Evolutionary conservation across 2,329 filamentous ascomycete species (phyloP).

Genomic region (Cladosporium sphaerospermum): DNA sequence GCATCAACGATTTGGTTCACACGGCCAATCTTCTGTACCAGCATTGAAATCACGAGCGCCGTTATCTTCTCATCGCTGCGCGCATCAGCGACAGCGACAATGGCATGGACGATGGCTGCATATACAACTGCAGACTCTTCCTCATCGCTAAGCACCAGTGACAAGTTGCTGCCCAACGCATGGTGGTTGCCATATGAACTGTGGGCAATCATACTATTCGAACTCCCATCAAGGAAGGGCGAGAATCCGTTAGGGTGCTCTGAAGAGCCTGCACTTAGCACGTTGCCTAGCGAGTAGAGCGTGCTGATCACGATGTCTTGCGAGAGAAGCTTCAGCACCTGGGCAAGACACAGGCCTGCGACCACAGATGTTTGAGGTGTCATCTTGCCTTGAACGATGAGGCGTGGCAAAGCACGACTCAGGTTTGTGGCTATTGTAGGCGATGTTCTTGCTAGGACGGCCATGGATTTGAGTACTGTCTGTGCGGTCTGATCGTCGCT

Average conservation of each 20-base stretch:
- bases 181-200: constrained; percentile 26
- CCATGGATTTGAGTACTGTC: constrained; percentile 73
- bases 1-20: constrained; percentile 74
- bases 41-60: constrained; percentile 86
- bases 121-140: constrained; percentile 74
- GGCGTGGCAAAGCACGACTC: constrained; percentile 72
- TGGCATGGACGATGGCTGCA: constrained; percentile 86
- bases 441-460: constrained; percentile 70
- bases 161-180: constrained; percentile 63
- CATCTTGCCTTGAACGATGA: constrained; percentile 78
- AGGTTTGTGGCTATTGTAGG: constrained; percentile 67
- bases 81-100: constrained; percentile 78
- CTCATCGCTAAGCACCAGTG: constrained; percentile 65
- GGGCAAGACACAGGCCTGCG: constrained; percentile 79
- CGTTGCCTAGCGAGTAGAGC: constrained; percentile 92
- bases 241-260: constrained; percentile 47
- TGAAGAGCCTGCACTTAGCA: constrained; percentile 66
- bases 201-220: constrained; percentile 13
- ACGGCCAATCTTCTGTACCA: constrained; percentile 90
- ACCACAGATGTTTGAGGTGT: constrained; percentile 63
- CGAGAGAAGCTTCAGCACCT: constrained; percentile 72
- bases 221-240: constrained; percentile 43
- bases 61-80: constrained; percentile 88
- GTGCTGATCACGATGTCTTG: constrained; percentile 93
- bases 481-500: constrained; percentile 69